Percentiles rank a stretch among this genome's conserved stretches.
Evolutionary conservation across 2,329 filamentous ascomycete species (phyloP).

Genomic region (Claviceps digitariae): DNA sequence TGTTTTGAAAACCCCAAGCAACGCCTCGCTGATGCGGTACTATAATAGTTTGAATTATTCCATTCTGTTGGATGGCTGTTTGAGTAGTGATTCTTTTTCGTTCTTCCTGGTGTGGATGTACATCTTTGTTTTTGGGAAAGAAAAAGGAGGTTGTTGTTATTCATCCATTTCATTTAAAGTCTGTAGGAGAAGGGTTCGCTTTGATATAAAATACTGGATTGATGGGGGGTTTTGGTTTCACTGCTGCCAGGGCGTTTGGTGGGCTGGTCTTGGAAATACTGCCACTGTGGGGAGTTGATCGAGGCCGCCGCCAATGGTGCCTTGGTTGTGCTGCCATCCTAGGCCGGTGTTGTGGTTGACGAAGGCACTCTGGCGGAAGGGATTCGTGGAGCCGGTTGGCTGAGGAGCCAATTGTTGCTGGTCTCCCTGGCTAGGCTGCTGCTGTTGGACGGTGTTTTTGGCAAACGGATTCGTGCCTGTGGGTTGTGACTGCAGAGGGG

Average conservation of each 20-base stretch:
- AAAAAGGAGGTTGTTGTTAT: not conserved
- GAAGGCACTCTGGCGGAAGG: constrained; percentile 83
- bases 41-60: not conserved
- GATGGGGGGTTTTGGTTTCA: not conserved
- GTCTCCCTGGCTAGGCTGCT: constrained; percentile 19
- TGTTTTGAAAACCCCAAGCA: constrained; percentile 1
- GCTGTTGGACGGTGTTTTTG: constrained; percentile 23
- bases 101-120: not conserved
- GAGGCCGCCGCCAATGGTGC: constrained; percentile 67
- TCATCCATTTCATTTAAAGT: no score
- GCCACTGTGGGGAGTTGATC: constrained; percentile 68
- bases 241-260: constrained; percentile 49
- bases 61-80: constrained; percentile 4
- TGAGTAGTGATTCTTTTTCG: not conserved
- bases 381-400: constrained; percentile 81
- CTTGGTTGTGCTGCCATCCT: constrained; percentile 72
- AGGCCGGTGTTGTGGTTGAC: constrained; percentile 78
- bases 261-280: constrained; percentile 71
- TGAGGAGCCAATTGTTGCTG: constrained; percentile 50
- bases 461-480: constrained; percentile 50
- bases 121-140: not conserved
- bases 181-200: no score
- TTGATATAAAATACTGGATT: no score
- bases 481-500: constrained; percentile 32
- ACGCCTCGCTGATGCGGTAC: constrained; percentile 8